Base-by-base conservation (phyloP, 331 rosid genomes). In the Malus hybrid region DNA sequence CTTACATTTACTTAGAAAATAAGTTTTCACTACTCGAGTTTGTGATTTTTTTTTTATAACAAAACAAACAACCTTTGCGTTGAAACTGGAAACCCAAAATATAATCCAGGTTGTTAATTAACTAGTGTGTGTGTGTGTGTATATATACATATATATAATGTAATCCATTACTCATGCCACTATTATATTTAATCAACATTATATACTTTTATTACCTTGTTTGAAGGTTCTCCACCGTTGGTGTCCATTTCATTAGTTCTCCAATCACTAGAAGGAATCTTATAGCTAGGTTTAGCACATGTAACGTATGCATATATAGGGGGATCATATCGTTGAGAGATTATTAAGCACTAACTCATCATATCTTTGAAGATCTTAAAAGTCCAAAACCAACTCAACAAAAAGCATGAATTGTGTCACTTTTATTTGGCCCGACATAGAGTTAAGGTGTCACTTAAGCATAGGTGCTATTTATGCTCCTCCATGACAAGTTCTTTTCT, bases 321-420 rank as follows among this genome's bases (percentile, higher is more conserved):
- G 57, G 20, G 57, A 15, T 71, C 48, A 66, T 66, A 66, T 28
- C 54, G 22, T 36, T 34, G 34, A 28, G 34, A 28, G 72, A 50
- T 57, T 36, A 71, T 74, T n/a, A 34, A 71, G 79, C 80, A 77
- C 64, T 76, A 79, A 32, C 7, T 63, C 28, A 77, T 77, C 74
- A 79, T 66, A 86, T 84, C 88, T 63, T 74, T 57, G 63, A 65
- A 55, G 79, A 81, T 87, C 85, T 77, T 81, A 9, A 39, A 61
- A 69, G 34, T 12, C 44, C 69, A 65, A 67, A 75, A 55, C 66
- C 65, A 66, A 61, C 61, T 34, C 20, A 73, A 70, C 22, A 27
- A 63, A 64, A 64, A 10, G 55, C 24, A 57, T 57, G 12, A 56
- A 2, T 29, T 15, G 69, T 48, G 69, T 28, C 54, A 15, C 60